Conservation (phyloP, 2,329 filamentous ascomycete species). For the Botrytis tulipae region DNA sequence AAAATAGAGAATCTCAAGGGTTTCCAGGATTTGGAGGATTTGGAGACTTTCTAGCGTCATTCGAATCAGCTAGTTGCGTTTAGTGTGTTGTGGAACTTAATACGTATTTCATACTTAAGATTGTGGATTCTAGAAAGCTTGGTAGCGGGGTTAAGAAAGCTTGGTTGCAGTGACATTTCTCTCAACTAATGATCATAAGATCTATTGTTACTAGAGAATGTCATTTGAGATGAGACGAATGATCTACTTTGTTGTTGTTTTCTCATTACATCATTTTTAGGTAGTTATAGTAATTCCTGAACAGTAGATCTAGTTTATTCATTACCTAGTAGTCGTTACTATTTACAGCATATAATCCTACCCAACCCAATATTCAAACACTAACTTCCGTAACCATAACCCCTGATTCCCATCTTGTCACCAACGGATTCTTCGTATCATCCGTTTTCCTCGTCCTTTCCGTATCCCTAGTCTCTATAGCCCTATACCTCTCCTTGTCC, state of each 20-base stretch:
- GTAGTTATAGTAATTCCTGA: background rate
- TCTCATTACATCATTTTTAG: background rate
- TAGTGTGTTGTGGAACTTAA: background rate
- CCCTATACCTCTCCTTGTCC: slow-evolving; percentile 33
- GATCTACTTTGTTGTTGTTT: background rate
- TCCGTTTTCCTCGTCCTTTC: background rate
- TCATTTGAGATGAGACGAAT: background rate
- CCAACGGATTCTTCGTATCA: slow-evolving; percentile 29
- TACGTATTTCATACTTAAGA: background rate
- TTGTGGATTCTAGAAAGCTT: slow-evolving; percentile 1
- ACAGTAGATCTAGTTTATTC: background rate
- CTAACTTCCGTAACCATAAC: slow-evolving; percentile 22
- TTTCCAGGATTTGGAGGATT: too few relatives aligned
- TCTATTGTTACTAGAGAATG: too few relatives aligned
- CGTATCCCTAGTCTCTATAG: slow-evolving; percentile 25
- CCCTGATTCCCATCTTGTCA: slow-evolving; percentile 32
- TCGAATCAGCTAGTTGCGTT: background rate
- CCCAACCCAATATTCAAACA: background rate
- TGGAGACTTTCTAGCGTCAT: background rate
- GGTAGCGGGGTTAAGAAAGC: slow-evolving; percentile 11
- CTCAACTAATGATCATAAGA: background rate
- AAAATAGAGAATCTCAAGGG: background rate
- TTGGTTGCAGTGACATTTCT: background rate
- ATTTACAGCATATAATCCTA: background rate
- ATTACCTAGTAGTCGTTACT: background rate